Conservation (phyloP, 2,329 filamentous ascomycete species). For the Monosporascus sp. region DNA sequence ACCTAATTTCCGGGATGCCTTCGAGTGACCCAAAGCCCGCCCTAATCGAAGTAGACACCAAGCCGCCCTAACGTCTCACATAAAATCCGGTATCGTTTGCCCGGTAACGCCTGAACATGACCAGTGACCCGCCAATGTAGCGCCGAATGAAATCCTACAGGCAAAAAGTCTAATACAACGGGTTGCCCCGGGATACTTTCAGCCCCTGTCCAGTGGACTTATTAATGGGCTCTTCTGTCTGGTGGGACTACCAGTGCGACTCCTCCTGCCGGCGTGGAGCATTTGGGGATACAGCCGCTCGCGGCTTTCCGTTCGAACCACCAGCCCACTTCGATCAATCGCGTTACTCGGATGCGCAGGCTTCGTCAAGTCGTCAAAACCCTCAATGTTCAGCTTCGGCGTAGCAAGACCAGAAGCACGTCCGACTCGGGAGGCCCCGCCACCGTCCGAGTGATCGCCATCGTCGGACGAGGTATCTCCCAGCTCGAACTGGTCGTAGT, state of each 20-base stretch:
- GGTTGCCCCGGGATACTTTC: conserved; percentile 2
- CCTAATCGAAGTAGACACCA: not conserved
- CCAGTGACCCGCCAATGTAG: too few relatives aligned
- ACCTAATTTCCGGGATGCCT: too few relatives aligned
- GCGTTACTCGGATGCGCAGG: conserved; percentile 31
- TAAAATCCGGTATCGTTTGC: too few relatives aligned
- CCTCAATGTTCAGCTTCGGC: conserved; percentile 52
- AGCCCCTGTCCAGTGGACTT: conserved; percentile 42
- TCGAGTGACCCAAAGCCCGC: conserved; percentile 1
- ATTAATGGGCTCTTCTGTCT: conserved; percentile 54
- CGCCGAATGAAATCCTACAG: too few relatives aligned
- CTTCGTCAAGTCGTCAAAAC: conserved; percentile 42
- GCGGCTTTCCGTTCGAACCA: conserved; percentile 78
- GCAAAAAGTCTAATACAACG: conserved; percentile 3
- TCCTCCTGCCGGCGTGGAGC: conserved; percentile 52
- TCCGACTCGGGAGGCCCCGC: conserved; percentile 45
- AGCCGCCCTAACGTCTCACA: too few relatives aligned
- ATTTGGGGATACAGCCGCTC: conserved; percentile 64
- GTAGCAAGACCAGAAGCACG: conserved; percentile 63
- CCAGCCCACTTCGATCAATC: conserved; percentile 65
- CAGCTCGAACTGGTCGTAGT: conserved; percentile 72
- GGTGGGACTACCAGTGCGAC: conserved; percentile 52
- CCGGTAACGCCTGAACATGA: too few relatives aligned
- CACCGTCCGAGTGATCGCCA: conserved; percentile 59
- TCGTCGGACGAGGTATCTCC: conserved; percentile 60